Evolutionary conservation across 768 basidiomycete species (phyloP).

Genomic region (Kwoniella pini): DNA sequence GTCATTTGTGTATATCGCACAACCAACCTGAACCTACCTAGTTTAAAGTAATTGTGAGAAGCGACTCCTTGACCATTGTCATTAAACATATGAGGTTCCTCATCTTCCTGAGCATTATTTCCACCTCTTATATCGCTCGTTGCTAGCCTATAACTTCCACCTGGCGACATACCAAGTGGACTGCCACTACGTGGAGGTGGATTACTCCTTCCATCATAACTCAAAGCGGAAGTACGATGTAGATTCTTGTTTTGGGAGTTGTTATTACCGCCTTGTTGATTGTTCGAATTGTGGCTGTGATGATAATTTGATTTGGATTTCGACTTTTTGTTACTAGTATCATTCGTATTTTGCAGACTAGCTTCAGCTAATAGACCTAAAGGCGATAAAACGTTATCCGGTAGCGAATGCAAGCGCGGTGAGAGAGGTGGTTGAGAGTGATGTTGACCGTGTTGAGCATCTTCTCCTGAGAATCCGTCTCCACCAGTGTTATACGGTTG

Average conservation of each 20-base stretch:
- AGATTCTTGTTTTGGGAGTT: constrained; percentile 10
- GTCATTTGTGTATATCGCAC: neutral
- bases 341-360: constrained; percentile 58
- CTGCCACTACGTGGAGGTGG: constrained; percentile 14
- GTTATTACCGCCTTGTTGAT: neutral
- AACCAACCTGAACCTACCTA: constrained; percentile 61
- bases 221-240: constrained; percentile 33
- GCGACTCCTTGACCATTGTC: constrained; percentile 59
- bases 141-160: constrained; percentile 29
- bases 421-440: constrained; percentile 59
- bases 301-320: neutral
- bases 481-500: constrained; percentile 20
- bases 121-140: constrained; percentile 55
- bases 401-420: constrained; percentile 84
- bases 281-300: neutral
- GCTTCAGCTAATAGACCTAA: constrained; percentile 90
- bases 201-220: constrained; percentile 16
- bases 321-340: constrained; percentile 8
- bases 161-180: constrained; percentile 21
- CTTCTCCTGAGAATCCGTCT: constrained; percentile 32
- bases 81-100: constrained; percentile 7
- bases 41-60: constrained; percentile 92
- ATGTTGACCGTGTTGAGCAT: constrained; percentile 23
- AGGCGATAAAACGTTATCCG: constrained; percentile 89
- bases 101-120: constrained; percentile 27